A percentile compares a stretch with the other conserved stretches of the same genome.
These are phyloP conservation scores for Pezicula rhizophila DNA, from an alignment of 2,329 filamentous ascomycete species.

Conservation along the genomic window DNA sequence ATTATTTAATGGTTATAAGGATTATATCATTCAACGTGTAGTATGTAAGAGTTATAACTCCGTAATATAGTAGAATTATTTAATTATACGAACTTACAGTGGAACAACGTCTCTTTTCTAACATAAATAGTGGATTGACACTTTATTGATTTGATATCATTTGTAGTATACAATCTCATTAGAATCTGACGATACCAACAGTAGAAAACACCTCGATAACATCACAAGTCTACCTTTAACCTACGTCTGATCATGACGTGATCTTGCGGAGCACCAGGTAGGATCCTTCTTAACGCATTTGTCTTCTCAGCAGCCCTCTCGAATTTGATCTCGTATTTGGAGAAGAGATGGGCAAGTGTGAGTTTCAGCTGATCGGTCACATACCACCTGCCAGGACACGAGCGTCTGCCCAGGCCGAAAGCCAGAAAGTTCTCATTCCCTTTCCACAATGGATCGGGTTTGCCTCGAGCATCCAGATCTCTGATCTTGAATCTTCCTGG, in stretches of 20 bases:
- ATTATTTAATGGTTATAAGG: too few species aligned
- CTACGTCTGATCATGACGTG: not conserved
- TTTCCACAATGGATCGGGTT: slow-evolving; percentile 1
- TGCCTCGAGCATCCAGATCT: slow-evolving; percentile 1
- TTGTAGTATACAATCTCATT: not conserved
- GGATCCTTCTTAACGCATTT: not conserved
- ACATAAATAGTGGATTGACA: not conserved
- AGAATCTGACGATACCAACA: not conserved
- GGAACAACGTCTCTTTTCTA: too few species aligned
- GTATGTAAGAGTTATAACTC: too few species aligned
- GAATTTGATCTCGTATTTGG: not conserved
- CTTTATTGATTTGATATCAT: not conserved
- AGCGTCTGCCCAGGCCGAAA: not conserved
- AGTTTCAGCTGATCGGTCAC: slow-evolving; percentile 1
- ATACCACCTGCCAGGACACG: slow-evolving; percentile 1
- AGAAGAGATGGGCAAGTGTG: slow-evolving; percentile 1
- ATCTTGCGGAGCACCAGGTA: slow-evolving; percentile 1
- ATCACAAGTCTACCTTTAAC: not conserved
- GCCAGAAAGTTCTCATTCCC: not conserved
- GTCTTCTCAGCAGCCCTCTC: slow-evolving; percentile 1
- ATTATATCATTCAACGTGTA: too few species aligned
- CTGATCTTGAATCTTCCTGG: not conserved
- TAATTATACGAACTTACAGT: too few species aligned
- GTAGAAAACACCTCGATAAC: not conserved
- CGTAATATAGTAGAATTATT: too few species aligned